Evolutionary conservation across 306 rosid genomes (phyloP), one percentile per base, ranked within the genome.

Genomic region (Casuarina equisetifolia): DNA sequence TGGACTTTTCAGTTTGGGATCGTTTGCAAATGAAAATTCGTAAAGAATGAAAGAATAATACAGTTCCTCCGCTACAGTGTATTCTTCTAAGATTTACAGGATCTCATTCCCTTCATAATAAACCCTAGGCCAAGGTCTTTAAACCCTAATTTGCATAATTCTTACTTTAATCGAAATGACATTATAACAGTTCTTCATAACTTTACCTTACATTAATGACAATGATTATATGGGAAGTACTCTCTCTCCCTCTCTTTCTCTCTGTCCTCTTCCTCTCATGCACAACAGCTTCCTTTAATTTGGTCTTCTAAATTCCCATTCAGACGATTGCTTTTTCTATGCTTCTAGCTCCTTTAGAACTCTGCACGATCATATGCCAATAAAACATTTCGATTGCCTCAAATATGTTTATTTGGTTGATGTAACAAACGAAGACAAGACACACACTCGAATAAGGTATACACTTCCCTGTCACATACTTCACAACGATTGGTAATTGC

Each of bases 131-230:
- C 59, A 67, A 15, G 69, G 36, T 11, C 53, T 80, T 79, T 44
- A 55, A 84, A 84, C 84, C 87, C 84, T 84, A 84, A 70, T 80
- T 72, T 52, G n/a, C 38, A 19, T 40, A 32, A 59, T 50, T 19
- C 36, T n/a, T 67, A 42, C 25, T 12, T 63, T 45, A 40, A 40
- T 77, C 54, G 72, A 42, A 61, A 69, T 42, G 67, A 52, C 67
- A 69, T 46, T 6, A 48, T 58, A 67, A 42, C 53, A 73, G 51
- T 17, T 19, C 39, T 51, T 39, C 36, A 15, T 52, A 73, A 67
- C 78, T 78, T 73, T 73, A 73, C 70, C 72, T 36, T 36, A 20
- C 17, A 75, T 59, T 51, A 46, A 49, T 50, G 58, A 51, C 58
- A 73, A 45, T 64, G 48, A 49, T 72, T 35, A 55, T 67, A 25